Evolutionary conservation across 1,284 basidiomycete genomes (phyloP).

Genomic region (Boletus mariae): DNA sequence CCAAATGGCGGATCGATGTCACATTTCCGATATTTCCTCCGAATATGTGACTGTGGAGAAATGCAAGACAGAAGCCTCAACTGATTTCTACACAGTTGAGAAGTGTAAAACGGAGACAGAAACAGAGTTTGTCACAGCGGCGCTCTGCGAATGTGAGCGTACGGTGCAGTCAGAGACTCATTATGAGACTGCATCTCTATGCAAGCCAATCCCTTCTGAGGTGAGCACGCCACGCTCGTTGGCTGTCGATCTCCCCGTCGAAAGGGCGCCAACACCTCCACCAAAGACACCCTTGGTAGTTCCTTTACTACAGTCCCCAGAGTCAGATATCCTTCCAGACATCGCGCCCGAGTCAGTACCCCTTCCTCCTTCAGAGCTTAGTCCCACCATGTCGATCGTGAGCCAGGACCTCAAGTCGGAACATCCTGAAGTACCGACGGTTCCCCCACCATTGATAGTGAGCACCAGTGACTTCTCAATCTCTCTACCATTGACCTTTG

Average conservation of each 20-base stretch:
- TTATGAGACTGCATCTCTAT: slow-evolving; percentile 51
- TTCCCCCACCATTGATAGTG: slow-evolving; percentile 18
- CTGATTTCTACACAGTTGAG: slow-evolving; percentile 43
- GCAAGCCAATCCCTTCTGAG: slow-evolving; percentile 38
- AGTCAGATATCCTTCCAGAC: slow-evolving; percentile 23
- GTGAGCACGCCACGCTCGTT: slow-evolving; percentile 38
- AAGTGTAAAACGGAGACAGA: slow-evolving; percentile 45
- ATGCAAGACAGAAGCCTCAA: slow-evolving; percentile 42
- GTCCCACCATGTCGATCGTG: slow-evolving; percentile 28
- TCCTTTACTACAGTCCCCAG: slow-evolving; percentile 30
- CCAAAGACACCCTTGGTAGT: slow-evolving; percentile 28
- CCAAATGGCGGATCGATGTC: slow-evolving; percentile 41
- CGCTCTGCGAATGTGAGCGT: slow-evolving; percentile 42
- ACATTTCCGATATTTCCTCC: slow-evolving; percentile 34
- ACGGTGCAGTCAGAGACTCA: slow-evolving; percentile 42
- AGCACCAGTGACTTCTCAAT: slow-evolving; percentile 23
- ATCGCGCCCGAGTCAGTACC: slow-evolving; percentile 38
- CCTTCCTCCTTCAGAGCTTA: slow-evolving; percentile 38
- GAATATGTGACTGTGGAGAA: slow-evolving; percentile 48
- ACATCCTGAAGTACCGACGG: slow-evolving; percentile 11
- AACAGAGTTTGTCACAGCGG: slow-evolving; percentile 51
- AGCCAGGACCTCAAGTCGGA: slow-evolving; percentile 24
- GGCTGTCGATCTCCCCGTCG: slow-evolving; percentile 22
- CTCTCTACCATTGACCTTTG: slow-evolving; percentile 20
- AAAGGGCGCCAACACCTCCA: slow-evolving; percentile 26